These are phyloP conservation scores for Calonectria montana DNA, from an alignment of 2,329 filamentous ascomycete species.

Conservation along the genomic window DNA sequence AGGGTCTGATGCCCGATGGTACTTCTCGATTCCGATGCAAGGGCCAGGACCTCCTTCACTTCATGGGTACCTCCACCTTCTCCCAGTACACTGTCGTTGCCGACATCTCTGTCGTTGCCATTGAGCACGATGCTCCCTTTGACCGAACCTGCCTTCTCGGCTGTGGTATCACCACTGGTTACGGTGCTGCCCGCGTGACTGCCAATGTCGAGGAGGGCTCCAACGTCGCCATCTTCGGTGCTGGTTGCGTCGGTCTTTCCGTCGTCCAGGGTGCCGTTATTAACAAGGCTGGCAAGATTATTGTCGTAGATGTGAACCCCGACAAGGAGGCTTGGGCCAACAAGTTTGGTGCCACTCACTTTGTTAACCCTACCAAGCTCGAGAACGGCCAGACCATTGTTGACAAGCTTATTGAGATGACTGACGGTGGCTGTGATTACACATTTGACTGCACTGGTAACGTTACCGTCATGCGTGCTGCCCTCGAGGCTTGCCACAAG, in stretches of 20 bases:
- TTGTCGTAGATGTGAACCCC: conserved; percentile 82
- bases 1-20: conserved; percentile 96
- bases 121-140: conserved; percentile 91
- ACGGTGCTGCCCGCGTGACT: conserved; percentile 94
- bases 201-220: conserved; percentile 91
- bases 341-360: conserved; percentile 97
- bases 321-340: conserved; percentile 89
- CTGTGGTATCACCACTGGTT: conserved; percentile 98
- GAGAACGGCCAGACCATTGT: conserved; percentile 80
- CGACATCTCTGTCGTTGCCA: conserved; percentile 96
- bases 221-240: conserved; percentile 92
- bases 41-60: conserved; percentile 95
- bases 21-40: conserved; percentile 95
- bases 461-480: conserved; percentile 93
- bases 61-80: conserved; percentile 99
- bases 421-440: conserved; percentile 97
- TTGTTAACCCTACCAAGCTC: conserved; percentile 91
- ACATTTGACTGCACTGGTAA: conserved; percentile 99
- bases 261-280: conserved; percentile 94
- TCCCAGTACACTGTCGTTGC: conserved; percentile 98
- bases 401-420: conserved; percentile 96
- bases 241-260: conserved; percentile 93
- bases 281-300: conserved; percentile 83
- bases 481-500: conserved; percentile 98
- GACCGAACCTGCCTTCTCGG: conserved; percentile 96